These are phyloP conservation scores for Talaromyces funiculosus DNA, from an alignment of 2,329 filamentous ascomycete species.

Conservation along the genomic window DNA sequence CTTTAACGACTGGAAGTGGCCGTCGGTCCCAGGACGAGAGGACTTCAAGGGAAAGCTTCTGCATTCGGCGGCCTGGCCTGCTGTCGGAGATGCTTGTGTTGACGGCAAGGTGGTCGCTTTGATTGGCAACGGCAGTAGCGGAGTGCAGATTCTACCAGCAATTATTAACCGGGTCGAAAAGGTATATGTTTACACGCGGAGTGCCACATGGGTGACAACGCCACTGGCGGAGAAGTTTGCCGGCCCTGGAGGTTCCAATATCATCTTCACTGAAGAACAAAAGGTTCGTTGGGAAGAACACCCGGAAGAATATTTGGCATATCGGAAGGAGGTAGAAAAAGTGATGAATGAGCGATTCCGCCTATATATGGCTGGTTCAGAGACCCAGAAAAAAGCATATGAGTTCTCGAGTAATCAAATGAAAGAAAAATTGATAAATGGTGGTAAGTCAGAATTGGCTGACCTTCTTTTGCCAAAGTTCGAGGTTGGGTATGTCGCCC, in stretches of 20 bases:
- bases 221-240: constrained; percentile 15
- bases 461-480: constrained; percentile 36
- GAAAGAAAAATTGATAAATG: constrained; percentile 28
- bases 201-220: constrained; percentile 14
- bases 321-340: neutral
- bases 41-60: constrained; percentile 13
- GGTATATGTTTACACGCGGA: constrained; percentile 8
- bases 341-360: neutral
- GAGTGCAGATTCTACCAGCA: constrained; percentile 1
- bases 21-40: constrained; percentile 12
- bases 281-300: neutral
- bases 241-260: constrained; percentile 15
- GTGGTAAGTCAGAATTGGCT: neutral
- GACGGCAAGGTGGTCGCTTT: constrained; percentile 25
- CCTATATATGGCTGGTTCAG: neutral
- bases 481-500: constrained; percentile 36
- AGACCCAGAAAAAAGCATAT: neutral
- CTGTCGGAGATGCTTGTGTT: constrained; percentile 13
- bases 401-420: constrained; percentile 44
- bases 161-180: neutral
- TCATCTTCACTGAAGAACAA: constrained; percentile 8
- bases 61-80: constrained; percentile 12
- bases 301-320: neutral
- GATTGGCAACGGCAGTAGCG: constrained; percentile 21
- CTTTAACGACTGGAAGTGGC: constrained; percentile 23